Evolutionary conservation across 2,329 filamentous ascomycete species (phyloP), one percentile per base, ranked within the genome.

Genomic region (Cladosporium sphaerospermum): DNA sequence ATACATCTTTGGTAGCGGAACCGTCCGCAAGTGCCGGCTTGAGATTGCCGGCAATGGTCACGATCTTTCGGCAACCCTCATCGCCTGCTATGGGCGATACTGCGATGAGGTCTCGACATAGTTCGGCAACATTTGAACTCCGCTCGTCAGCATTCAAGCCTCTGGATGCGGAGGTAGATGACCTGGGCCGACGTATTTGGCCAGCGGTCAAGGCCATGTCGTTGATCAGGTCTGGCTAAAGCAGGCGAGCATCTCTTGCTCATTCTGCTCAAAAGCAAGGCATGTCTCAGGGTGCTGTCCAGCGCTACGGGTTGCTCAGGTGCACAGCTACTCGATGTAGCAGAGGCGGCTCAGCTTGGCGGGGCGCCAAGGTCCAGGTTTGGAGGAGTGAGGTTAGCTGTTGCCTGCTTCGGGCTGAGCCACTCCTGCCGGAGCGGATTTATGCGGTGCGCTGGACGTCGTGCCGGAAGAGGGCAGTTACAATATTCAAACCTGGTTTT

Each of bases 101-200:
- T 18, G 48, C 43, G 8, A 34, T 40, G 14, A 67, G 56, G 18
- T 58, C 19, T n/a, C 54, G 56, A 39, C 65, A 57, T n/a, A 62
- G 56, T 10, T 53, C 53, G 9, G 61, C 64, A 11, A 58, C 57
- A 32, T 57, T 46, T 13, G 62, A 60, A 14, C 53, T 45, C 45
- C 61, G 54, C 48, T 67, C 64, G 54, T 60, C 60, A 16, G 57
- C 46, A 48, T 59, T 59, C 23, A 66, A 53, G 18, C 59, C 62
- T 57, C 59, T 55, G 14, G 64, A 64, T 6, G 55, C 57, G 3
- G 48, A 49, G 19, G 55, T 57, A 1, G 61, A 53, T 31, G 63
- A 62, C 36, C 64, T 58, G 32, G 57, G 55, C 41, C 64, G 61
- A 54, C 57, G 56, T 28, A 55, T 44, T 10, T 57, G 57, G 53